Evolutionary conservation across 768 basidiomycete species (phyloP).

Genomic region (Antrodiella citrinella): DNA sequence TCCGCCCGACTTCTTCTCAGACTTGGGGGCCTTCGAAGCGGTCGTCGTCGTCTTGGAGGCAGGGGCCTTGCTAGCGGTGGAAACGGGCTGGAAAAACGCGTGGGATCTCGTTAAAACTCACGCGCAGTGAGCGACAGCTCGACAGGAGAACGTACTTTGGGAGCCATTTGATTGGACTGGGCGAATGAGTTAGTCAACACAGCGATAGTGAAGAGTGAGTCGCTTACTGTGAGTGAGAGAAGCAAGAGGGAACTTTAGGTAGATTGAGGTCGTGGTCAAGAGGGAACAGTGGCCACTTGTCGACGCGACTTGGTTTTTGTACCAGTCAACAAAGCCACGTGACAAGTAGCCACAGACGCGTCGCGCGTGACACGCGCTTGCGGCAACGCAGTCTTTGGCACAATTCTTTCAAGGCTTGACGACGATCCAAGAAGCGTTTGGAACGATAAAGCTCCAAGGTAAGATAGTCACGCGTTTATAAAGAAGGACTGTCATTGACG

Average conservation of each 20-base stretch:
- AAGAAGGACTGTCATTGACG: too few species aligned
- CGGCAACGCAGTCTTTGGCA: too few species aligned
- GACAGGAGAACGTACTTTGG: conserved; percentile 18
- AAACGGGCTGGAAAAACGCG: conserved; percentile 28
- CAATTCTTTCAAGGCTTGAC: too few species aligned
- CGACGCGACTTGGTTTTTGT: conserved; percentile 9
- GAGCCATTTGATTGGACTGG: conserved; percentile 21
- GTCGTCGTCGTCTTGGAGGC: conserved; percentile 24
- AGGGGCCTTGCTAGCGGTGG: conserved; percentile 54
- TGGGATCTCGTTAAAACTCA: conserved; percentile 5
- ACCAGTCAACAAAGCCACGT: conserved; percentile 6
- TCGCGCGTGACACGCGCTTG: too few species aligned
- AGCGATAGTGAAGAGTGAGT: too few species aligned
- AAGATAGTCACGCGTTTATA: too few species aligned
- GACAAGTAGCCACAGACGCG: conserved; percentile 15
- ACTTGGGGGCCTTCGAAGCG: conserved; percentile 35
- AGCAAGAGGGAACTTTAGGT: conserved; percentile 3
- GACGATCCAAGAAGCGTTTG: too few species aligned
- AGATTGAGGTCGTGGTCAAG: conserved; percentile 12
- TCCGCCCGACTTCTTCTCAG: conserved; percentile 34
- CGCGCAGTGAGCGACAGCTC: background rate
- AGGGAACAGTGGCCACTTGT: background rate
- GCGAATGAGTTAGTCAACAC: too few species aligned
- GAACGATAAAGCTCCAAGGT: background rate
- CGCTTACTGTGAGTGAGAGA: too few species aligned